These are phyloP conservation scores for Tetraselmis chui DNA, from an alignment of 139 green algal species.

Conservation along the genomic window DNA sequence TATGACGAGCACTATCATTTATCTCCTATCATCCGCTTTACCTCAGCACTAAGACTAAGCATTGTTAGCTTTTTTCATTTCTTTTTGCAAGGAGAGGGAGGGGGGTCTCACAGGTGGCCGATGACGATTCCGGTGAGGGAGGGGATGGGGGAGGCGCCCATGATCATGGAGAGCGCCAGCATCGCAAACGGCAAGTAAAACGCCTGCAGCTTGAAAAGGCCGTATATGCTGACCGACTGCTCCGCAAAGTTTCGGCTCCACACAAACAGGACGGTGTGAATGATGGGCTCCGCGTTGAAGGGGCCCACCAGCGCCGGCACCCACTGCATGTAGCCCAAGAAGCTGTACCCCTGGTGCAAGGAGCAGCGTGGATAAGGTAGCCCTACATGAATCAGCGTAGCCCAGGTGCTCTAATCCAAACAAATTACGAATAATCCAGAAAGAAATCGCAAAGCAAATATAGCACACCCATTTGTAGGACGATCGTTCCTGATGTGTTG, in stretches of 20 bases:
- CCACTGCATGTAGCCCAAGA: not conserved
- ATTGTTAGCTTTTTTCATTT: too few species aligned
- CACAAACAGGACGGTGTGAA: slow-evolving; percentile 55
- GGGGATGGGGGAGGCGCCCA: slow-evolving; percentile 29
- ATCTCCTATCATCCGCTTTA: too few species aligned
- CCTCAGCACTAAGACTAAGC: too few species aligned
- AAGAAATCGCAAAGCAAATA: too few species aligned
- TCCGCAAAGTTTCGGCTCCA: slow-evolving; percentile 52
- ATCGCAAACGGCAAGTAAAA: slow-evolving; percentile 69
- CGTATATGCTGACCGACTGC: slow-evolving; percentile 44
- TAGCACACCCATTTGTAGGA: too few species aligned
- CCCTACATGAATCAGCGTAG: too few species aligned
- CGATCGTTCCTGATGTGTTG: too few species aligned
- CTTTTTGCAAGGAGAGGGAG: too few species aligned
- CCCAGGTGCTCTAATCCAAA: too few species aligned
- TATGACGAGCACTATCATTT: too few species aligned
- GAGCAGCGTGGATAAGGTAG: too few species aligned
- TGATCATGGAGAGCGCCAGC: slow-evolving; percentile 38
- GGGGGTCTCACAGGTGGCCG: slow-evolving; percentile 35
- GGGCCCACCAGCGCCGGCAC: not conserved
- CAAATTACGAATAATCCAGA: too few species aligned
- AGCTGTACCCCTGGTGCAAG: not conserved
- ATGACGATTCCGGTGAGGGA: slow-evolving; percentile 46
- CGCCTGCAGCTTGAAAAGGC: slow-evolving; percentile 48
- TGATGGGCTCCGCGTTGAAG: slow-evolving; percentile 19